phyloP scores from a whole-genome alignment of 768 basidiomycete genomes.

The Serendipita vermifera region DNA sequence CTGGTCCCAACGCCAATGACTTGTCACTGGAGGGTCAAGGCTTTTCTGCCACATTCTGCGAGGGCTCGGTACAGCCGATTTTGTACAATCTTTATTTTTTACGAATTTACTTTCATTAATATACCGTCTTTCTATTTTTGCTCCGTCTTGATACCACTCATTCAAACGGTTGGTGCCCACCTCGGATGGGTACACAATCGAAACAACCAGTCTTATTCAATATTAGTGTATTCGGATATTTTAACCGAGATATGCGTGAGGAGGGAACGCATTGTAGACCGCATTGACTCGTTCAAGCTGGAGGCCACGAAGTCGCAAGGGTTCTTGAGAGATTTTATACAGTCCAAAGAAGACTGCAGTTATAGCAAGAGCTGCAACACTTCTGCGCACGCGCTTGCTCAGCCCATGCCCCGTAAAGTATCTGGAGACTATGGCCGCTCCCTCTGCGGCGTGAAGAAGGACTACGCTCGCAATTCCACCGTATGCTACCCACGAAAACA shows the following conservation, averaged over 20 bases:
- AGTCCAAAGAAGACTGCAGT: neutral
- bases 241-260: neutral
- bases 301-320: neutral
- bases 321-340: neutral
- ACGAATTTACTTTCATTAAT: no score
- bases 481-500: conserved; percentile 50
- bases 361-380: neutral
- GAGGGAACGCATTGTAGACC: neutral
- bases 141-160: no score
- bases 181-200: no score
- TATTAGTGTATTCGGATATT: no score
- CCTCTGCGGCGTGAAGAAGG: conserved; percentile 51
- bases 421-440: conserved; percentile 19
- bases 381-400: neutral
- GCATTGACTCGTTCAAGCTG: neutral
- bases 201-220: no score
- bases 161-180: no score
- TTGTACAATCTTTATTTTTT: no score
- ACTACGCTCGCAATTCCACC: conserved; percentile 43
- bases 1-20: no score
- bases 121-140: no score
- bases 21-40: no score
- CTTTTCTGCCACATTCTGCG: no score
- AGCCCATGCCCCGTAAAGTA: neutral
- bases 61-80: no score